Evolutionary conservation across 345 rosid genomes (phyloP), one percentile per base, ranked within the genome.

Genomic region (Populus ilicifolia): DNA sequence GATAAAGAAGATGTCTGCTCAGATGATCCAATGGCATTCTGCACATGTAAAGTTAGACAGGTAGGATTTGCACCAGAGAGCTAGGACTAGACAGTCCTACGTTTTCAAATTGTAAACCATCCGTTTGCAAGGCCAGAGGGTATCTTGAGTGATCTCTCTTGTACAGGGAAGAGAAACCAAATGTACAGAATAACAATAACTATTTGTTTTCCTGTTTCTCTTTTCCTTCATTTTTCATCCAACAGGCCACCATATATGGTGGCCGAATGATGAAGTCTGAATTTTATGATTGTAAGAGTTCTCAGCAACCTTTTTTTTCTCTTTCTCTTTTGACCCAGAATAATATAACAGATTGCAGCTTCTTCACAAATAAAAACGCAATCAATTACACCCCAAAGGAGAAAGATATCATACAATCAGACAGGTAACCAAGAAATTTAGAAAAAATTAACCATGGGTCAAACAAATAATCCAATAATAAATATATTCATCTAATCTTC

Each of bases 1-100:
- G 59, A 77, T 84, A 39, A 82, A 81, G 74, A 78, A 21, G 76
- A 70, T 74, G 1, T 80, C 85, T 69, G 43, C 41, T 13, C 65
- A 39, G 20, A 39, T 84, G 4, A 38, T 27, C 21, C 76, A 56
- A 61, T 30, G 71, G 79, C 73, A 64, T 11, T 20, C 30, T 8
- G 69, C 13, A 46, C 69, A 61, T 20, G 75, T 64, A 38, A 83
- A 83, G 69, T 56, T 67, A 59, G 71, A 61, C 20, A 23, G 39
- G 8, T 54, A 67, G 67, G 4, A 33, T 18, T 17, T 38, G 67
- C 48, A 46, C 3, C 1, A 2, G 1, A 20, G n/a, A 50, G 7
- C 56, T 6, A 50, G 56, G 56, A 5, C 56, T 5, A 50, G 56
- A 50, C 21, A 50, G n/a, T 5, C 21, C 21, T 50, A 50, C n/a